Evolutionary conservation across 768 basidiomycete species (phyloP), one percentile per base, ranked within the genome.

Genomic region (Suillus subalutaceus): DNA sequence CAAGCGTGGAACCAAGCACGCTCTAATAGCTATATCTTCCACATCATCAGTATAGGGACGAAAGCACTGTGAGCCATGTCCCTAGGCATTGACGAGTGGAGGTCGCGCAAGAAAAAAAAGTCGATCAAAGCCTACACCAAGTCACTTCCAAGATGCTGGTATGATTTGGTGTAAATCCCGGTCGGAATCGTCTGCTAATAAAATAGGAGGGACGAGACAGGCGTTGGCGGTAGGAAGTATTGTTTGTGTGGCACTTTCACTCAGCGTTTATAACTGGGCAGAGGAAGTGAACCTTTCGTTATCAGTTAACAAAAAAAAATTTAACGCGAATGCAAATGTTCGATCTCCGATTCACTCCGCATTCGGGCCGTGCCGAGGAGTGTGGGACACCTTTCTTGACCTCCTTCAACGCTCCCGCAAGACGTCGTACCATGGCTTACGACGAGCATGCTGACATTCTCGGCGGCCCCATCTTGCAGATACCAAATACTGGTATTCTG

Each of bases 61-160:
- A 92, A 84, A 86, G 90, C 90, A 89, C 71, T 67, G 78, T 74
- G 69, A 74, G 88, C 90, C 83, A 78, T 92, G 90, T 90, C 81
- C 85, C 90, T 85, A 90, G 90, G 90, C 90, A 84, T 80, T 76
- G 80, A 88, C 80, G 81, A 81, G 88, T 91, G 90, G 90, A 73
- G 66, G 40, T 41, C 12, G 46, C 15, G 8, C 26, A 53, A 26
- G 50, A 52, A 52, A 15, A 15, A 52, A 32, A 2, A 56, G 4
- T 56, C 55, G 10, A 56, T 56, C 55, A 6, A 20, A 56, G 12
- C 35, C 55, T 18, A 32, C 32, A 55, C 30, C 53, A 32, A 32
- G 9, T 55, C 53, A 55, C 53, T 55, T 55, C 53, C 30, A 18
- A 5, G 18, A 56, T 20, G 16, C 16, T 6, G 3, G 30, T 55